Evolutionary conservation across 2,329 filamentous ascomycete species (phyloP).

Genomic region (Calonectria ilicicola): DNA sequence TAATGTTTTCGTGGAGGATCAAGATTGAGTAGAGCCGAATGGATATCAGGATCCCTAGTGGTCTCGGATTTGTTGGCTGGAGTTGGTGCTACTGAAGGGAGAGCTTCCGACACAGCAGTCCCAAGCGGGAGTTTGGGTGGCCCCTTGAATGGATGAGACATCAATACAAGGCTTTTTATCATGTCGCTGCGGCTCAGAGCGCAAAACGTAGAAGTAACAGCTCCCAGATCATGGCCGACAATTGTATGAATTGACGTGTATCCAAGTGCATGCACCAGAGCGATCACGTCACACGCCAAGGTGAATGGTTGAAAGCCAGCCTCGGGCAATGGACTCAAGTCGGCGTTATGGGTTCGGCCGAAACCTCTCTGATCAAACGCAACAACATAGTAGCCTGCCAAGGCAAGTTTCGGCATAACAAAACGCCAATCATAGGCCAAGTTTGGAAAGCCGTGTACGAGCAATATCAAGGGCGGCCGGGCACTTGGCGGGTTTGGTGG

Average conservation of each 20-base stretch:
- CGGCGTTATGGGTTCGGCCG: background rate
- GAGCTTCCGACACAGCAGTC: background rate
- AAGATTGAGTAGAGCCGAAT: background rate
- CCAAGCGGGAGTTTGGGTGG: background rate
- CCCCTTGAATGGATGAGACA: background rate
- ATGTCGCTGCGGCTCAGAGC: background rate
- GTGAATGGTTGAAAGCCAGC: background rate
- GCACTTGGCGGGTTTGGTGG: background rate
- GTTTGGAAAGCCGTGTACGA: background rate
- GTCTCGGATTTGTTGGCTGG: too few species aligned
- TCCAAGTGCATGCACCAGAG: background rate
- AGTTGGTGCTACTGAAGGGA: background rate
- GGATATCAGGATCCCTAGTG: background rate
- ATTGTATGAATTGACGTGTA: background rate
- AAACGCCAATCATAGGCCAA: conserved; percentile 1
- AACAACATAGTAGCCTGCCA: background rate
- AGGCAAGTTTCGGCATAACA: background rate
- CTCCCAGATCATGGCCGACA: background rate
- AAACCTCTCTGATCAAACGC: background rate
- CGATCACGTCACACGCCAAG: background rate
- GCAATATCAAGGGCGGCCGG: background rate
- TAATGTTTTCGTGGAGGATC: background rate
- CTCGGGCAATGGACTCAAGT: background rate
- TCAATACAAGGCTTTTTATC: background rate
- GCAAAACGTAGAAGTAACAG: background rate